phyloP scores from a whole-genome alignment of 352 stramenopile species.

The Globisporangium nunn region DNA sequence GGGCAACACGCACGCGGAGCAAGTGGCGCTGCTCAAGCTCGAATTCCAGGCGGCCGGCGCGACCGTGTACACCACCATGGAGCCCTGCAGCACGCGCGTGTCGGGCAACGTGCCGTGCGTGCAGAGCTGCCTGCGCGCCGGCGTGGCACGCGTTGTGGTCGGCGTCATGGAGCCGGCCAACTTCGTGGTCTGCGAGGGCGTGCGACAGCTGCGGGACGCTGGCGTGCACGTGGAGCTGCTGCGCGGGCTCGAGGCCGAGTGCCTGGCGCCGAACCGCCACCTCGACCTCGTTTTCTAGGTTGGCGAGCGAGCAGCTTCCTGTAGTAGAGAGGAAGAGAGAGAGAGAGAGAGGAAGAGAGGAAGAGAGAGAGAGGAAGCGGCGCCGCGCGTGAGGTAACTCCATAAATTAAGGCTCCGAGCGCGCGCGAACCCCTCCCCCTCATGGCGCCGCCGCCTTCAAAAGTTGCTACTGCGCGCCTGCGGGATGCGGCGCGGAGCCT shows the following conservation, averaged over 20 bases:
- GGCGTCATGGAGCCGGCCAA: constrained; percentile 83
- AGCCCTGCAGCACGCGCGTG: constrained; percentile 83
- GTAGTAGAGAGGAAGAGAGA: neutral
- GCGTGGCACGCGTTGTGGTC: constrained; percentile 66
- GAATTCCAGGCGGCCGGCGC: constrained; percentile 47
- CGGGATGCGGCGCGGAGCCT: constrained; percentile 38
- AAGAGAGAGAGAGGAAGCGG: too few species aligned
- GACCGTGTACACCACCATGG: constrained; percentile 89
- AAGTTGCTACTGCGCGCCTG: constrained; percentile 12
- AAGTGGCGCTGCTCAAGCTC: constrained; percentile 81
- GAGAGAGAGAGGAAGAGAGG: neutral
- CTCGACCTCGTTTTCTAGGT: constrained; percentile 51
- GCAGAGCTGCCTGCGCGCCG: constrained; percentile 63
- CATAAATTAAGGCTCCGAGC: neutral
- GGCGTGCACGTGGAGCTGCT: constrained; percentile 70
- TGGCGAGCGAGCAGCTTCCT: neutral
- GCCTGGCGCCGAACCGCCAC: constrained; percentile 65
- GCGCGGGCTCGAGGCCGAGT: constrained; percentile 63
- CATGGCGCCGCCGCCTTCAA: neutral
- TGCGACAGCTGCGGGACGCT: constrained; percentile 56
- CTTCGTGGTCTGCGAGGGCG: constrained; percentile 82
- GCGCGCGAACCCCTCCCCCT: too few species aligned
- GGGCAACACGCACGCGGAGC: constrained; percentile 87
- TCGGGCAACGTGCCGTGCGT: constrained; percentile 82
- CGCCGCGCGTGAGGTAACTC: neutral